Percentiles rank a stretch among this genome's conserved stretches.
Conservation (phyloP, 495 filamentous ascomycete genomes). For the Xylaria bambusicola region DNA sequence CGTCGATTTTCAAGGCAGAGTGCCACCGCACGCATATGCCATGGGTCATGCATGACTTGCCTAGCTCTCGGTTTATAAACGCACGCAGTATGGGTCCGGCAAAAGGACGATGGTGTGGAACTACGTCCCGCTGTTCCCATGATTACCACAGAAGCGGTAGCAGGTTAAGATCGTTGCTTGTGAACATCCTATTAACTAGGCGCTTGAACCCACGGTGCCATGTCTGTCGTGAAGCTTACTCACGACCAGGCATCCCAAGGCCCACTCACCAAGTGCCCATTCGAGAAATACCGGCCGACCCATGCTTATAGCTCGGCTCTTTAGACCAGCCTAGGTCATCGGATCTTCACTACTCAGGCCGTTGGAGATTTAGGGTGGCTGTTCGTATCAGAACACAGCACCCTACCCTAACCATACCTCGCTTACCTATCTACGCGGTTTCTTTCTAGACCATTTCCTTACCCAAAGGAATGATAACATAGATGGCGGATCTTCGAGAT, state of each 20-base stretch:
- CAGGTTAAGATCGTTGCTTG: not conserved
- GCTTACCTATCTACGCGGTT: too few relatives aligned
- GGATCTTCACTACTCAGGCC: too few relatives aligned
- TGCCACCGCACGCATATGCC: not conserved
- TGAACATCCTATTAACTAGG: not conserved
- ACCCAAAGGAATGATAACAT: not conserved
- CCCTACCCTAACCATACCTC: too few relatives aligned
- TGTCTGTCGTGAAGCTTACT: too few relatives aligned
- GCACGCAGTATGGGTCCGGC: conserved; percentile 23
- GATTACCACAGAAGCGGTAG: not conserved
- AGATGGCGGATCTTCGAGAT: not conserved
- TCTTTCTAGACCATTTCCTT: not conserved
- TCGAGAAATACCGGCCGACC: too few relatives aligned
- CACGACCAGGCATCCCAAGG: too few relatives aligned
- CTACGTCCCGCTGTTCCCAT: conserved; percentile 15
- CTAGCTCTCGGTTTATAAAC: not conserved
- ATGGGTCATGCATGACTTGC: not conserved
- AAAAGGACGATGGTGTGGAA: conserved; percentile 4
- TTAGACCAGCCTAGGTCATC: too few relatives aligned
- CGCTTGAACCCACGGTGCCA: too few relatives aligned
- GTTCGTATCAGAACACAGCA: too few relatives aligned
- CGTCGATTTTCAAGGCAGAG: too few relatives aligned
- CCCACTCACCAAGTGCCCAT: not conserved
- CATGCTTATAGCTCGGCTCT: too few relatives aligned
- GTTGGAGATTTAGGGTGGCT: too few relatives aligned